Conservation (phyloP, 768 basidiomycete genomes). For the Auricularia heimuer region DNA sequence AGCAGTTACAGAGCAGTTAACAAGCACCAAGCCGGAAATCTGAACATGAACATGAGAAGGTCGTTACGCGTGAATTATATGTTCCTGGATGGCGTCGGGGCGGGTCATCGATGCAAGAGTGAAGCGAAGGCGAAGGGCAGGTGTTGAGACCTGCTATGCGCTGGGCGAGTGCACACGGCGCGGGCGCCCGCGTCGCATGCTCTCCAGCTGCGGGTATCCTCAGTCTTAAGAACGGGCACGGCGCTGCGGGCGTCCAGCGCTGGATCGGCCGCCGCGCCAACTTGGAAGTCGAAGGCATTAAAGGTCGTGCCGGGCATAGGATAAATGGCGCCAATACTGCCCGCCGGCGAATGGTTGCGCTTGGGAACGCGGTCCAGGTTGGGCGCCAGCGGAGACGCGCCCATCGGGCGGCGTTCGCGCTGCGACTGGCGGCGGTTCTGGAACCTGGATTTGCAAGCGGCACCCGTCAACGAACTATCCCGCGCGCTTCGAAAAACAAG, state of each 20-base stretch:
- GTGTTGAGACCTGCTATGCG: neutral
- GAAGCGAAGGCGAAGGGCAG: too few species aligned
- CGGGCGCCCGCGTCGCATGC: neutral
- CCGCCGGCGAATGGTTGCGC: neutral
- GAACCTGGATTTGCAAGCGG: constrained; percentile 36
- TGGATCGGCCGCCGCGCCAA: neutral
- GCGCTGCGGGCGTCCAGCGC: neutral
- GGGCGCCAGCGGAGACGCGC: neutral
- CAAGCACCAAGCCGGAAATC: neutral
- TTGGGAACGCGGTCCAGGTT: neutral
- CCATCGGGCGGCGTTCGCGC: neutral
- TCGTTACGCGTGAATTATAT: neutral
- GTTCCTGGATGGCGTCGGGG: too few species aligned
- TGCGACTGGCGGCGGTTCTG: constrained; percentile 73
- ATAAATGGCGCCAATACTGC: neutral
- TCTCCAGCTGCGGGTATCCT: neutral
- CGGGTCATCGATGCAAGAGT: too few species aligned
- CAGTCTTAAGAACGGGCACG: neutral
- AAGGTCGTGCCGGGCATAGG: neutral
- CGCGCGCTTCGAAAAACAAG: constrained; percentile 3
- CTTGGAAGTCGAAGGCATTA: neutral
- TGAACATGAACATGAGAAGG: neutral
- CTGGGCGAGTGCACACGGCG: neutral
- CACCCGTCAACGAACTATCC: constrained; percentile 8
- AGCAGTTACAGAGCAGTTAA: neutral